phyloP scores from a whole-genome alignment of 495 filamentous ascomycete genomes.

The Evernia prunastri region DNA sequence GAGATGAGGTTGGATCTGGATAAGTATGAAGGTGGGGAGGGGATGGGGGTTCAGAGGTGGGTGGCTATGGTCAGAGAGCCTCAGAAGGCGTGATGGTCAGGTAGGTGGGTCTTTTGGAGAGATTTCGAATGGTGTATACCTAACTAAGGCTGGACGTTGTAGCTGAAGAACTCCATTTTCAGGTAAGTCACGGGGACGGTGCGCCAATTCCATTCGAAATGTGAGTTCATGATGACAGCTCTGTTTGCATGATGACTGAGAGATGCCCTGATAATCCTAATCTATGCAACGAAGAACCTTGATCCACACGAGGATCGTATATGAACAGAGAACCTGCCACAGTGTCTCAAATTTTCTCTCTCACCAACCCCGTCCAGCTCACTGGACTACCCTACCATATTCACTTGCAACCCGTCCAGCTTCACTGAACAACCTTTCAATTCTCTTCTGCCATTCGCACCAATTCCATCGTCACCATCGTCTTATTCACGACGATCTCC shows the following conservation, averaged over 20 bases:
- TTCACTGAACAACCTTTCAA: neutral
- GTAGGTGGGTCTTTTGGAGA: neutral
- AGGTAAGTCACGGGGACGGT: too few species aligned
- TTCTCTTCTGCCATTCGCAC: neutral
- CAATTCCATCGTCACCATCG: neutral
- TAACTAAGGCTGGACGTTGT: too few species aligned
- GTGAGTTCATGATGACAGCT: neutral
- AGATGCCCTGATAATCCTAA: neutral
- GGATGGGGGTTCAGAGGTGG: constrained; percentile 12
- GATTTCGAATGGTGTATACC: too few species aligned
- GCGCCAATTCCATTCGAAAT: too few species aligned
- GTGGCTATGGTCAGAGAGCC: constrained; percentile 16
- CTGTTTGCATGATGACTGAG: neutral
- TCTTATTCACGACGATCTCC: neutral
- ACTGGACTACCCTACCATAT: neutral
- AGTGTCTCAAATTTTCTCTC: neutral
- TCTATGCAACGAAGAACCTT: neutral
- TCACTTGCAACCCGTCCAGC: neutral
- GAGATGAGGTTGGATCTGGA: constrained; percentile 12
- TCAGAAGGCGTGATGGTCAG: neutral
- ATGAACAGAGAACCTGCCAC: too few species aligned
- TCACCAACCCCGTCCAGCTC: neutral
- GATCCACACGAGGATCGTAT: too few species aligned
- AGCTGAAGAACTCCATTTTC: too few species aligned
- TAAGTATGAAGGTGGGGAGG: constrained; percentile 1